Conservation (phyloP, 495 filamentous ascomycete species). For the Choiromyces venosus region DNA sequence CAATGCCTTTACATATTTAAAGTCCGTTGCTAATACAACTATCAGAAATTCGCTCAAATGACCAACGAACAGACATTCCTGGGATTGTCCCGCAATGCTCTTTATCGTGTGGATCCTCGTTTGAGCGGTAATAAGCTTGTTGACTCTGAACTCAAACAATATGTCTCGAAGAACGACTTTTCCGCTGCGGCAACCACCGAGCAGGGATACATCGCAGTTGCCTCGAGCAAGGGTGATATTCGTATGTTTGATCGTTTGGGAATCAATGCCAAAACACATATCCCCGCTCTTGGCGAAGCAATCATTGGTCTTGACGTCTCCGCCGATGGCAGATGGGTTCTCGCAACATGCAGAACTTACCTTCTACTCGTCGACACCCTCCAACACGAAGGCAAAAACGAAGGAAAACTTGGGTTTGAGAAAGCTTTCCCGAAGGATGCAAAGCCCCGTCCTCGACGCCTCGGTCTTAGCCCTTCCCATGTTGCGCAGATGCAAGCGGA, state of each 20-base stretch:
- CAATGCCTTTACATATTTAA: neutral
- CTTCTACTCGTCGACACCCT: constrained; percentile 85
- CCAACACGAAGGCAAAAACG: constrained; percentile 90
- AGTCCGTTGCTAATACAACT: constrained; percentile 6
- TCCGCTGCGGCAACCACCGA: constrained; percentile 88
- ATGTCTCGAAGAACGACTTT: constrained; percentile 93
- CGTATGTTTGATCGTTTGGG: constrained; percentile 93
- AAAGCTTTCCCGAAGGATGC: constrained; percentile 83
- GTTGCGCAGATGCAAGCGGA: constrained; percentile 96
- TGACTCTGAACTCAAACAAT: constrained; percentile 87
- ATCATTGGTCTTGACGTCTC: constrained; percentile 93
- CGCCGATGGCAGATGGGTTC: constrained; percentile 89
- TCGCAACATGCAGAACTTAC: constrained; percentile 92
- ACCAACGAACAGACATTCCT: constrained; percentile 91
- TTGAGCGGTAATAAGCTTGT: constrained; percentile 87
- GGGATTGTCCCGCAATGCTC: constrained; percentile 80
- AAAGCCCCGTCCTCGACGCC: constrained; percentile 88
- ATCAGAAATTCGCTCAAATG: constrained; percentile 93
- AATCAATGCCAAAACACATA: constrained; percentile 94
- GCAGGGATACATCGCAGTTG: constrained; percentile 93
- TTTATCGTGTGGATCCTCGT: constrained; percentile 92
- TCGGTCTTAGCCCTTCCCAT: constrained; percentile 79
- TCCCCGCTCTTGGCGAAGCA: constrained; percentile 89
- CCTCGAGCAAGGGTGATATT: constrained; percentile 95
- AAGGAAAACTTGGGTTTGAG: constrained; percentile 96